Evolutionary conservation across 2,329 filamentous ascomycete species (phyloP), one percentile per base, ranked within the genome.

Genomic region (Leptographium procerum): DNA sequence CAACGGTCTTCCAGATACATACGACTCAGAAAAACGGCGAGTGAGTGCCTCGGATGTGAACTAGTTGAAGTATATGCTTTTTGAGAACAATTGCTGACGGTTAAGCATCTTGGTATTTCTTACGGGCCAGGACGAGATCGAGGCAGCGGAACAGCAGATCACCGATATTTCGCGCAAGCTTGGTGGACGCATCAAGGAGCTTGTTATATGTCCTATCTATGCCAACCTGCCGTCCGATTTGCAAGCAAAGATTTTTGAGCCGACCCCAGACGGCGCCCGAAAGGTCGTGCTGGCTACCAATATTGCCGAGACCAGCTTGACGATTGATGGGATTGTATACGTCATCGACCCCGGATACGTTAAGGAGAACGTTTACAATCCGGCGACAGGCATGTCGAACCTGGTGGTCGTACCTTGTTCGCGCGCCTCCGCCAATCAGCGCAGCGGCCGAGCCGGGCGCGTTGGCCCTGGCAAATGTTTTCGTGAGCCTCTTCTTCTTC

Each of bases 251-350:
- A 96, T 97, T 64, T 99, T 99, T 66, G 90, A 96, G 66, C 91
- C 91, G 0, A 95, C 92, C 0, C 92, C 94, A 0, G 83, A 87
- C 0, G 86, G 86, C 22, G 86, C 88, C 0, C 82, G 94, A 31
- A 99, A 97, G 69, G 90, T 97, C 0, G 90, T 99, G 0, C 74
- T 97, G 43, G 91, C 92, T 0, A 97, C 94, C 2, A 99, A 99
- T 68, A 97, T 99, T 70, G 94, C 94, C 2, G 94, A 99, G 71
- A 99, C 94, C 0, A 91, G 85, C 76, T 74, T 99, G 67, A 99
- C 94, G 0, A 96, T 99, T 59, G 91, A 97, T 69, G 92, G 91
- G 19, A 95, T 97, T 60, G 88, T 92, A 10, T 96, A 95, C 69
- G 94, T 97, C 40, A 95, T 97, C 60, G 94, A 99, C 65, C 89